phyloP scores from a whole-genome alignment of 2,329 filamentous ascomycete species.

The Hypoxylon sp. region DNA sequence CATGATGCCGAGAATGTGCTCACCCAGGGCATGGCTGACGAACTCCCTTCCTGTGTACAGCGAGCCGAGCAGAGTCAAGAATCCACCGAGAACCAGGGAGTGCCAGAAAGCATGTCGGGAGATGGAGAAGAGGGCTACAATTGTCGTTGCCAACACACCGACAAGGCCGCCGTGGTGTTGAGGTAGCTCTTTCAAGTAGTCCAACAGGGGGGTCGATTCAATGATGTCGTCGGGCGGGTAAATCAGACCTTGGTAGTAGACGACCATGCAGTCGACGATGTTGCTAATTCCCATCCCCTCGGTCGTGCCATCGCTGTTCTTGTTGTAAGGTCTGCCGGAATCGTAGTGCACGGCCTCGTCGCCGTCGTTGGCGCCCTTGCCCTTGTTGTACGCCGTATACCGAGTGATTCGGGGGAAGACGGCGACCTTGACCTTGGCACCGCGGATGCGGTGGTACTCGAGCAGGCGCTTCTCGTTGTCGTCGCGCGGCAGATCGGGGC shows the following conservation, averaged over 20 bases:
- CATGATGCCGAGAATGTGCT: too few relatives aligned
- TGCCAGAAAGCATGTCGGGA: conserved; percentile 15
- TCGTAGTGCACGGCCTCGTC: neutral
- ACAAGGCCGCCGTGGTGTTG: conserved; percentile 2
- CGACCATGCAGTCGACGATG: conserved; percentile 38
- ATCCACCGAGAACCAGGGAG: neutral
- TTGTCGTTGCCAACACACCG: neutral
- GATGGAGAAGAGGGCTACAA: neutral
- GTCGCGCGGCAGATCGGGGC: conserved; percentile 10
- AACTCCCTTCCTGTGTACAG: neutral
- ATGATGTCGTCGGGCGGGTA: conserved; percentile 25
- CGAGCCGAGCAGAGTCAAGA: neutral
- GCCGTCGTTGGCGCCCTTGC: neutral
- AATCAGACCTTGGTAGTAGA: conserved; percentile 47
- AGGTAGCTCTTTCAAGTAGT: conserved; percentile 21
- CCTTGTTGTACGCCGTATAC: conserved; percentile 39
- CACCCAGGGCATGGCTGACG: too few relatives aligned
- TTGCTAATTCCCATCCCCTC: conserved; percentile 43
- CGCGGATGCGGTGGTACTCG: conserved; percentile 41
- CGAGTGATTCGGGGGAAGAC: conserved; percentile 46
- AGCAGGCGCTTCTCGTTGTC: conserved; percentile 17
- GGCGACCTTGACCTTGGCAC: conserved; percentile 46
- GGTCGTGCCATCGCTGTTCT: neutral
- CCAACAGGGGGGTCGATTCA: conserved; percentile 35
- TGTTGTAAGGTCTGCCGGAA: neutral